These are phyloP conservation scores for Xylaria acuta DNA, from an alignment of 495 filamentous ascomycete genomes.

Conservation along the genomic window DNA sequence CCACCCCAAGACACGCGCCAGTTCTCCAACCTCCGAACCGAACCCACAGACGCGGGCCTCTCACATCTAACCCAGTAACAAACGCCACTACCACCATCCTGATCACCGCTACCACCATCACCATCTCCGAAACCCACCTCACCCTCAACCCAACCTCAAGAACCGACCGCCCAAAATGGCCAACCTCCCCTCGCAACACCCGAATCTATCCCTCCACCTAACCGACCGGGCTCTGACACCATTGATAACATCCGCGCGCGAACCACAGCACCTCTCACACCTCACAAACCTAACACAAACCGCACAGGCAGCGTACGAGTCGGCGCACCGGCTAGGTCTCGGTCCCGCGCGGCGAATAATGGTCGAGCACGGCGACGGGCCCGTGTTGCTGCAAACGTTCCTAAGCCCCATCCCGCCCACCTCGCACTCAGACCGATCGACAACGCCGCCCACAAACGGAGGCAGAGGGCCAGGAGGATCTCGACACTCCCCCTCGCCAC, in stretches of 20 bases:
- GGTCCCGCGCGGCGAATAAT: constrained; percentile 49
- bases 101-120: background rate
- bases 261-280: constrained; percentile 34
- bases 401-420: constrained; percentile 30
- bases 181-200: constrained; percentile 45
- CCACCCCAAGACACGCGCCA: background rate
- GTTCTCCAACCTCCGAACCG: background rate
- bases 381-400: constrained; percentile 46
- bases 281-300: constrained; percentile 46
- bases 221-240: constrained; percentile 50
- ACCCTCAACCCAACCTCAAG: too few species aligned
- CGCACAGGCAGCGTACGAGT: constrained; percentile 48
- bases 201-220: constrained; percentile 47
- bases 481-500: constrained; percentile 8
- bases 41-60: background rate
- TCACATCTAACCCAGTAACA: background rate
- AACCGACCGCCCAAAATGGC: constrained; percentile 35
- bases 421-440: background rate
- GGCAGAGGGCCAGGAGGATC: background rate
- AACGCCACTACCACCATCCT: background rate
- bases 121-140: background rate
- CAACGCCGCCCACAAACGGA: constrained; percentile 1
- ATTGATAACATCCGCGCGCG: constrained; percentile 49
- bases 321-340: constrained; percentile 44
- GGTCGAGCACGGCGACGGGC: constrained; percentile 46